phyloP scores from a whole-genome alignment of 2,329 filamentous ascomycete species.

The Sphaerulina musiva region DNA sequence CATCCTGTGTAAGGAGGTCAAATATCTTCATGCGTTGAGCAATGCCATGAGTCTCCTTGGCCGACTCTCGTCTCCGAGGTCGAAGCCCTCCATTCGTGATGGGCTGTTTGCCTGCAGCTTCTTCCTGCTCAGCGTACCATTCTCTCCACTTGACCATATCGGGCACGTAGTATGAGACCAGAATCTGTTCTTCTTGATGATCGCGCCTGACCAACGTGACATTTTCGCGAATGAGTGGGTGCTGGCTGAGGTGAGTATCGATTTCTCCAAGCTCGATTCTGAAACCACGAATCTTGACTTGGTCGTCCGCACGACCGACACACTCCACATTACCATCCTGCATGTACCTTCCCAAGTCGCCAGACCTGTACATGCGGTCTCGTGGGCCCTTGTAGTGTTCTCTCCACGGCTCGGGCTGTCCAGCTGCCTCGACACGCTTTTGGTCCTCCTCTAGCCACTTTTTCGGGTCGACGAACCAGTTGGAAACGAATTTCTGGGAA shows the following conservation, averaged over 20 bases:
- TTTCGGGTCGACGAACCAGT: constrained; percentile 76
- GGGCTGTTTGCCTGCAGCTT: constrained; percentile 20
- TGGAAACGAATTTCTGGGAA: constrained; percentile 68
- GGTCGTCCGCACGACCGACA: constrained; percentile 74
- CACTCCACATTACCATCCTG: constrained; percentile 66
- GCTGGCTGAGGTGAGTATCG: constrained; percentile 69
- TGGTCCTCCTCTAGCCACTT: constrained; percentile 62
- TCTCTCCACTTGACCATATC: constrained; percentile 66
- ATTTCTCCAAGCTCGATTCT: constrained; percentile 93
- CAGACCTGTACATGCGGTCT: constrained; percentile 80
- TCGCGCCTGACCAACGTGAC: constrained; percentile 79
- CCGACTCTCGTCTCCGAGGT: constrained; percentile 24
- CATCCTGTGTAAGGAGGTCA: constrained; percentile 53
- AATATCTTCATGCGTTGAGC: constrained; percentile 50
- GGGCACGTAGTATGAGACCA: constrained; percentile 87
- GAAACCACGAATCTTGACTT: constrained; percentile 95
- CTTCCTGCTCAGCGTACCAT: constrained; percentile 51
- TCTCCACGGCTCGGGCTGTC: constrained; percentile 64
- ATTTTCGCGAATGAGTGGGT: constrained; percentile 73
- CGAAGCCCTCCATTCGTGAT: constrained; percentile 11
- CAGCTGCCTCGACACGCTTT: constrained; percentile 42
- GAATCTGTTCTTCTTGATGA: constrained; percentile 73
- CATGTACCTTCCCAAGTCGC: constrained; percentile 74
- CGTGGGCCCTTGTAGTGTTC: constrained; percentile 71
- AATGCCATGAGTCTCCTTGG: constrained; percentile 29